Evolutionary conservation across 1,139 yeast species (phyloP).

Genomic region (Sugiyamaella neomexicana): DNA sequence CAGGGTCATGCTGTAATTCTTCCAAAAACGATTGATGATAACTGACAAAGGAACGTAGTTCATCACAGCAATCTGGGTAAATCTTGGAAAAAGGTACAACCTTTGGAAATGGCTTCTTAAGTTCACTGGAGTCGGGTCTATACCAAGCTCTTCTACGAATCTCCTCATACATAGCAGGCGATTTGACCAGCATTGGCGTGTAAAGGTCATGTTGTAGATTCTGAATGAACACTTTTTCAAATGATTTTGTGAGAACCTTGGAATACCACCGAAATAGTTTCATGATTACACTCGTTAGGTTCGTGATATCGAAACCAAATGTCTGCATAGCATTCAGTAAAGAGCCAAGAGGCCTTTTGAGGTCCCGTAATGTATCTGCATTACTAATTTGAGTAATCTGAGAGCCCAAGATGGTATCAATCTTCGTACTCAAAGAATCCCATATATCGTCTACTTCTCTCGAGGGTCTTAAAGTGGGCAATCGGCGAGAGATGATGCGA

Average conservation of each 20-base stretch:
- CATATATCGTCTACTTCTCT: constrained; percentile 70
- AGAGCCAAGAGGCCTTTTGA: constrained; percentile 65
- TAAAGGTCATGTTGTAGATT: constrained; percentile 79
- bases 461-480: constrained; percentile 44
- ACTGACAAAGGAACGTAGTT: constrained; percentile 63
- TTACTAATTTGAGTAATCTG: constrained; percentile 31
- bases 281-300: constrained; percentile 63
- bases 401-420: constrained; percentile 34
- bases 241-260: constrained; percentile 54
- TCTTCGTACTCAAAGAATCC: constrained; percentile 56
- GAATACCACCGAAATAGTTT: constrained; percentile 62
- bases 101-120: constrained; percentile 57
- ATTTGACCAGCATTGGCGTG: constrained; percentile 77
- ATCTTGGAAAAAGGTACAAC: constrained; percentile 85
- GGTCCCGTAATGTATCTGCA: constrained; percentile 45
- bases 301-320: constrained; percentile 59
- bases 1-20: constrained; percentile 58
- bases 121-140: constrained; percentile 39
- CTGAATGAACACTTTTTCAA: constrained; percentile 60
- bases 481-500: constrained; percentile 59
- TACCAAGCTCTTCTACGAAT: constrained; percentile 72
- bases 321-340: constrained; percentile 78
- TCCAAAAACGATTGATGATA: constrained; percentile 63
- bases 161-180: constrained; percentile 58
- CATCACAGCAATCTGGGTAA: constrained; percentile 81